Evolutionary conservation across 1,139 yeast genomes (phyloP).

Genomic region (Lodderomyces beijingensis): DNA sequence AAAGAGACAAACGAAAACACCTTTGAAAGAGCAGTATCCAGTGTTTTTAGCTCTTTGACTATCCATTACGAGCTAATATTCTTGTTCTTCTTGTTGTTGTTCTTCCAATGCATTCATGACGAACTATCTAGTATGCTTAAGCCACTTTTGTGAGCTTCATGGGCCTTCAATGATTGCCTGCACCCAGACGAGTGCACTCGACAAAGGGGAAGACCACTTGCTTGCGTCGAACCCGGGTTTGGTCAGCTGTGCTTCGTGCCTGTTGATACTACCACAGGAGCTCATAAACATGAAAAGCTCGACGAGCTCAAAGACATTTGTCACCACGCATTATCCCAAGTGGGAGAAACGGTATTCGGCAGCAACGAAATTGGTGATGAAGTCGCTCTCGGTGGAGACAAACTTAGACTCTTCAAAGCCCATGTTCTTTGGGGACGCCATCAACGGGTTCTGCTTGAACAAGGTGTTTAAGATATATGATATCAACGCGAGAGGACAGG

Average conservation of each 20-base stretch:
- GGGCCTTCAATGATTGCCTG: slow-evolving; percentile 79
- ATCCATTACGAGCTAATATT: too few relatives aligned
- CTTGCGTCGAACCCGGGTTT: slow-evolving; percentile 30
- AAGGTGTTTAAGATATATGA: slow-evolving; percentile 67
- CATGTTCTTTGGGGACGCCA: slow-evolving; percentile 64
- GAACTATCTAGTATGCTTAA: slow-evolving; percentile 50
- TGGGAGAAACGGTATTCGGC: slow-evolving; percentile 49
- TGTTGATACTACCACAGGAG: slow-evolving; percentile 44
- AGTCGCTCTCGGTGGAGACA: slow-evolving; percentile 70
- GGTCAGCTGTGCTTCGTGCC: slow-evolving; percentile 51
- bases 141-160: slow-evolving; percentile 84
- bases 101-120: too few relatives aligned
- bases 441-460: slow-evolving; percentile 63
- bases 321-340: slow-evolving; percentile 65
- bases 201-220: slow-evolving; percentile 12
- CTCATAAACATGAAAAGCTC: too few relatives aligned
- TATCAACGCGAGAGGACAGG: slow-evolving; percentile 72
- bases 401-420: slow-evolving; percentile 64
- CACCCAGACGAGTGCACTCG: slow-evolving; percentile 42
- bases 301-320: slow-evolving; percentile 12
- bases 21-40: too few relatives aligned
- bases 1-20: too few relatives aligned
- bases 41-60: too few relatives aligned
- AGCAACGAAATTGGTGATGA: slow-evolving; percentile 56
- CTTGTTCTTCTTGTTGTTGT: too few relatives aligned